A percentile compares a stretch with the other conserved stretches of the same genome.
Conservation (phyloP, 164 flowering plant genomes). For the Vitis vinifera region DNA sequence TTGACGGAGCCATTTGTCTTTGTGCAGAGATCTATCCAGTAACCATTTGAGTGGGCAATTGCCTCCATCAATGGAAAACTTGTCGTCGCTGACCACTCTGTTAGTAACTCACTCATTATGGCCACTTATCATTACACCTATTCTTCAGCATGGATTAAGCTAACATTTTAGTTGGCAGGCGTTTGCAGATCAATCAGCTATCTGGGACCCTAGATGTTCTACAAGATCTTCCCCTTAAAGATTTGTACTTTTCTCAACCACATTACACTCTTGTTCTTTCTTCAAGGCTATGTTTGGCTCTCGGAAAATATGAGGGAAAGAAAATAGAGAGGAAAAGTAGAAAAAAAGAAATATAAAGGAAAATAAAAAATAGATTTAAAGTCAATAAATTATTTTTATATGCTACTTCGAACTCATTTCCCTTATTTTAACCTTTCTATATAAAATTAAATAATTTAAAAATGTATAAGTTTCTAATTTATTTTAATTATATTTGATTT, state of each 20-base stretch:
- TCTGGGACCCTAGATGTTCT: slow-evolving; percentile 88
- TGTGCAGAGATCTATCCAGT: slow-evolving; percentile 74
- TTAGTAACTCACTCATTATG: slow-evolving; percentile 32
- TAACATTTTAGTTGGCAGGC: slow-evolving; percentile 50
- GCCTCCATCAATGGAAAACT: slow-evolving; percentile 57
- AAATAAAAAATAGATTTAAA: too few relatives aligned
- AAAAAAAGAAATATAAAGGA: too few relatives aligned
- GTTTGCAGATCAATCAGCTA: slow-evolving; percentile 78
- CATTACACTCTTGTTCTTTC: neutral
- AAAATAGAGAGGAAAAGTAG: too few relatives aligned
- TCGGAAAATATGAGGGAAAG: neutral
- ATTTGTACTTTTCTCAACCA: slow-evolving; percentile 56
- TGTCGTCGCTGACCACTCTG: slow-evolving; percentile 65
- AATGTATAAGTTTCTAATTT: too few relatives aligned
- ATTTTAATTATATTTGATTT: too few relatives aligned
- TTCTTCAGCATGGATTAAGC: neutral
- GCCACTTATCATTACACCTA: neutral
- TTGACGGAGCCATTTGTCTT: slow-evolving; percentile 10
- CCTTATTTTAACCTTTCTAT: too few relatives aligned
- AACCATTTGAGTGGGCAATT: slow-evolving; percentile 80
- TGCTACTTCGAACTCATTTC: too few relatives aligned
- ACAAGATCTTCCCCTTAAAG: slow-evolving; percentile 73
- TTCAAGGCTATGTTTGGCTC: neutral
- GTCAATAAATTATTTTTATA: too few relatives aligned
- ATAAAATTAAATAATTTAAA: too few relatives aligned